These are phyloP conservation scores for Poteriospumella lacustris DNA, from an alignment of 108 stramenopile genomes.

Conservation along the genomic window DNA sequence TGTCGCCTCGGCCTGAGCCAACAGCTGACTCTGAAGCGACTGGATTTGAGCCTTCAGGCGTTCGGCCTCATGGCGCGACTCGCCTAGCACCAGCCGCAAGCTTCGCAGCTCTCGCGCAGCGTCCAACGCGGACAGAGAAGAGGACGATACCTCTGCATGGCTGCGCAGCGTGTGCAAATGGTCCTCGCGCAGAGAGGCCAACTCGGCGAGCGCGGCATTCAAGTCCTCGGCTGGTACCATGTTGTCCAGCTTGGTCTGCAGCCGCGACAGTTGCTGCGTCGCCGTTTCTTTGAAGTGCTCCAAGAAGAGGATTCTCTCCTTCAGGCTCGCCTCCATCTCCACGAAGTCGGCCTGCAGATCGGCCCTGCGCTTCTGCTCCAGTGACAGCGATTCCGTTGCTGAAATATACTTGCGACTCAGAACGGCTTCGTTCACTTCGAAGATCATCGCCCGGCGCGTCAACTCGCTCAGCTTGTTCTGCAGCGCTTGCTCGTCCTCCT, in stretches of 20 bases:
- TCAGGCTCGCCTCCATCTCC: constrained; percentile 45
- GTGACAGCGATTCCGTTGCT: constrained; percentile 28
- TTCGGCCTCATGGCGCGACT: not conserved
- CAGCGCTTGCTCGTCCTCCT: constrained; percentile 30
- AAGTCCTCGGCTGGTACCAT: constrained; percentile 24
- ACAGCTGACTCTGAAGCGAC: not conserved
- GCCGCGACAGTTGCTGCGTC: not conserved
- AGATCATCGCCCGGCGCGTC: constrained; percentile 44
- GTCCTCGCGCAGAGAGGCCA: constrained; percentile 35
- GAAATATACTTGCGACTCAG: constrained; percentile 46
- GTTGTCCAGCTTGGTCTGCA: not conserved
- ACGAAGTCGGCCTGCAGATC: constrained; percentile 39
- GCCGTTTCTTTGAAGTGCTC: constrained; percentile 51
- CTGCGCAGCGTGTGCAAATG: not conserved
- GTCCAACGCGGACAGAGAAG: not conserved
- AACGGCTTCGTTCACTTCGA: constrained; percentile 49
- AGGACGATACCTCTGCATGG: not conserved
- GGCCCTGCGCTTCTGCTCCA: not conserved
- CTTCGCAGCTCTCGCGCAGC: not conserved
- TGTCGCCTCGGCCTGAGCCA: constrained; percentile 1
- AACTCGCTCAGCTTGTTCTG: constrained; percentile 34
- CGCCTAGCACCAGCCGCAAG: not conserved
- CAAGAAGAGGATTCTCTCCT: constrained; percentile 50
- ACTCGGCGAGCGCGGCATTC: constrained; percentile 23
- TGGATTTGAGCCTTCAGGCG: not conserved